Evolutionary conservation across 2,329 filamentous ascomycete genomes (phyloP).

Genomic region (Trichoderma sp.): DNA sequence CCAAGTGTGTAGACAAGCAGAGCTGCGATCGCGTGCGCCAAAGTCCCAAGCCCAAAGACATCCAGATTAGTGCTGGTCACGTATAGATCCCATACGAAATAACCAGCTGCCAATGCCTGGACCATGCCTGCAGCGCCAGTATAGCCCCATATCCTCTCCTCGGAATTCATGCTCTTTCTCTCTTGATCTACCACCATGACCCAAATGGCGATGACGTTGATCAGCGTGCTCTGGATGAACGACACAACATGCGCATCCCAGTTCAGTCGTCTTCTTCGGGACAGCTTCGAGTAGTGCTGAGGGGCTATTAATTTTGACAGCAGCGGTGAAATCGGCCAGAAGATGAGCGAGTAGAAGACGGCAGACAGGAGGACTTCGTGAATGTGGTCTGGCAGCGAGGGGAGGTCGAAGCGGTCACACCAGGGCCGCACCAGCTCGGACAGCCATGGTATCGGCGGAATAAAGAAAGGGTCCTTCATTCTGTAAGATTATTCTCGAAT

Average conservation of each 20-base stretch:
- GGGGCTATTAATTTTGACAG: constrained; percentile 66
- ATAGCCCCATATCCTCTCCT: constrained; percentile 76
- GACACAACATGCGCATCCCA: constrained; percentile 88
- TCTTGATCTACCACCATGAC: constrained; percentile 70
- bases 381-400: constrained; percentile 71
- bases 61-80: constrained; percentile 68
- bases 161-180: constrained; percentile 64
- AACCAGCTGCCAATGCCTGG: constrained; percentile 75
- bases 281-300: constrained; percentile 63
- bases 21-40: constrained; percentile 76
- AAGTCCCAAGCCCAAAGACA: constrained; percentile 74
- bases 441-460: constrained; percentile 61
- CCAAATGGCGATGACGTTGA: constrained; percentile 73
- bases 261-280: constrained; percentile 66
- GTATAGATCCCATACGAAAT: constrained; percentile 81
- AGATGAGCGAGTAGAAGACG: constrained; percentile 68
- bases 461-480: constrained; percentile 75
- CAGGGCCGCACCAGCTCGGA: constrained; percentile 61
- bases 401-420: constrained; percentile 62
- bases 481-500: constrained; percentile 27
- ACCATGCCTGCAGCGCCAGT: constrained; percentile 71
- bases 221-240: constrained; percentile 73
- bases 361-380: constrained; percentile 73
- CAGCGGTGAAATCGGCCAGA: constrained; percentile 65
- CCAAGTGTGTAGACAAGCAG: constrained; percentile 74